Evolutionary conservation across 2,329 filamentous ascomycete species (phyloP), one percentile per base, ranked within the genome.

Genomic region (Paradendryphiella salina): DNA sequence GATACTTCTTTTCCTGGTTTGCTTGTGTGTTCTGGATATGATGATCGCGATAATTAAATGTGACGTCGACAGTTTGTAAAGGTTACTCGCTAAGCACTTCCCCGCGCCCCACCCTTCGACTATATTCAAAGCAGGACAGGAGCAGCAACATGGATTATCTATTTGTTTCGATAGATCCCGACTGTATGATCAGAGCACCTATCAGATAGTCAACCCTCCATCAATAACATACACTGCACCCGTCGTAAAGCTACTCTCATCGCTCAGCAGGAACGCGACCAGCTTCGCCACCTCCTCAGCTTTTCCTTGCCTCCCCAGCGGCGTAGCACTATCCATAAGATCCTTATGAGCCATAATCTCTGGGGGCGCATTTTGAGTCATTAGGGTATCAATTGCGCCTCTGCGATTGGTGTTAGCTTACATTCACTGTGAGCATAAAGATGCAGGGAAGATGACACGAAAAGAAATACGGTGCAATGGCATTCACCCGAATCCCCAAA

Each of bases 211-310:
- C 37, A 28, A 26, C 1, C 49, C 53, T 15, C 45, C 41, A 46
- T 80, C 77, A 21, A 79, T 72, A 54, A 61, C 72, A 41, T 74
- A 67, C 5, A 74, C 66, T 9, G 69, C 64, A 1, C 77, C 77
- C 0, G 77, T 80, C 1, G 77, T 73, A 64, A 73, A 79, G 11
- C 69, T 74, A 5, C 71, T 61, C 21, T 77, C 74, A 50, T 77
- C 74, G 50, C 76, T 73, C 31, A 80, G 55, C 57, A 80, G 54
- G 43, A 76, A 80, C 5, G 72, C 66, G 37, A 77, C 73, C 8
- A 77, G 64, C 21, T 73, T 69, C 5, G 76, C 78, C 1, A 70
- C 62, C 52, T 75, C 73, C 11, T 66, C 59, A 17, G 70, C 41
- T 10, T 40, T 18, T 1, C 18, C 35, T 4, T 10, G 7, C 20